phyloP scores from a whole-genome alignment of 208 protist species.

The Trypanosoma caninum region DNA sequence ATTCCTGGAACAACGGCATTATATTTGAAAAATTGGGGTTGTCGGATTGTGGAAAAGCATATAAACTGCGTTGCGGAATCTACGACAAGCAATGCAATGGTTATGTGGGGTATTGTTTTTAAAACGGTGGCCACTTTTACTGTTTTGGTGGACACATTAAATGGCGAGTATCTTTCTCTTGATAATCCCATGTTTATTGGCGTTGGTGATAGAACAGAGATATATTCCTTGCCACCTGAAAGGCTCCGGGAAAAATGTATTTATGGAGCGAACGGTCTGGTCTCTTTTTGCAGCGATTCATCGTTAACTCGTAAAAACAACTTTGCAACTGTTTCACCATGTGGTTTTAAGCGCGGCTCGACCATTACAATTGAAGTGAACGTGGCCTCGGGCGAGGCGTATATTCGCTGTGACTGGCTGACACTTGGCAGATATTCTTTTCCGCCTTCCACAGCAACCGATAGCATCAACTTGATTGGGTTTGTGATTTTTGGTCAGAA shows the following conservation, averaged over 20 bases:
- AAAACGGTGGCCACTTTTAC: constrained; percentile 47
- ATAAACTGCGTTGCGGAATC: constrained; percentile 78
- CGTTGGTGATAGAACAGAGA: constrained; percentile 49
- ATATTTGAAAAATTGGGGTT: constrained; percentile 82
- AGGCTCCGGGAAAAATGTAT: constrained; percentile 60
- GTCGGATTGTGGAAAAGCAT: constrained; percentile 54
- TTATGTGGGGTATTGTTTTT: constrained; percentile 78
- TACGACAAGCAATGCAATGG: constrained; percentile 60
- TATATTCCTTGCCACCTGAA: constrained; percentile 62
- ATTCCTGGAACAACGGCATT: constrained; percentile 54
- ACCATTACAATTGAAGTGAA: constrained; percentile 79
- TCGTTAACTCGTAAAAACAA: constrained; percentile 56
- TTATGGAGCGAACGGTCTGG: constrained; percentile 10
- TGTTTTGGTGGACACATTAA: constrained; percentile 59
- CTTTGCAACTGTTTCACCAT: constrained; percentile 45
- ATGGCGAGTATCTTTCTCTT: constrained; percentile 49
- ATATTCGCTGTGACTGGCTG: constrained; percentile 76
- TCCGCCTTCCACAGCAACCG: constrained; percentile 5
- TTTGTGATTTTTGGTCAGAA: constrained; percentile 82
- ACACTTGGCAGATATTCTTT: constrained; percentile 50
- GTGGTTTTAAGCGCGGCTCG: constrained; percentile 67
- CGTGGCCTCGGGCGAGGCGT: constrained; percentile 28
- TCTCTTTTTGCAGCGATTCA: constrained; percentile 70
- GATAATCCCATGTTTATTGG: constrained; percentile 76
- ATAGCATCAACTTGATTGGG: constrained; percentile 31